A percentile compares a stretch with the other conserved stretches of the same genome.
Conservation (phyloP, 1,139 yeast species). For the Yamadazyma triangularis region DNA sequence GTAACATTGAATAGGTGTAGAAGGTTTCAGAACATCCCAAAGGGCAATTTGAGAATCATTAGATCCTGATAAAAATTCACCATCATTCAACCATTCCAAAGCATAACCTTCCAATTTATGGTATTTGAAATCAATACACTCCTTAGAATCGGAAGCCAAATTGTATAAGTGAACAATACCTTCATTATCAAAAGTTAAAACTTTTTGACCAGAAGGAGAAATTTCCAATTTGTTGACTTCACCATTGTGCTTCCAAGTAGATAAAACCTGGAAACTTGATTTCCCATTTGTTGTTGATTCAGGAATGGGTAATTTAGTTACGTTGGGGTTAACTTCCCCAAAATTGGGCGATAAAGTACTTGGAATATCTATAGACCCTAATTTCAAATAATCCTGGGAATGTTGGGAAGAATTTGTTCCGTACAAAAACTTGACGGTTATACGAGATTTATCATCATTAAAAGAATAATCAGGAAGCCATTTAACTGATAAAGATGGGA, state of each 20-base stretch:
- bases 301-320: conserved; percentile 21
- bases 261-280: conserved; percentile 26
- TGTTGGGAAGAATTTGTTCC: conserved; percentile 46
- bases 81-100: conserved; percentile 55
- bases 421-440: conserved; percentile 39
- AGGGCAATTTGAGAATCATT: conserved; percentile 63
- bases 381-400: conserved; percentile 39
- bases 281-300: conserved; percentile 14
- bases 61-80: conserved; percentile 58
- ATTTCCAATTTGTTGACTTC: conserved; percentile 48
- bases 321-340: conserved; percentile 13
- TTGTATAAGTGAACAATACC: conserved; percentile 47
- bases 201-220: conserved; percentile 29
- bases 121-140: conserved; percentile 41
- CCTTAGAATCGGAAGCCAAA: conserved; percentile 16
- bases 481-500: conserved; percentile 53
- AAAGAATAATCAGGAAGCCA: conserved; percentile 41
- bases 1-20: conserved; percentile 41
- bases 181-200: conserved; percentile 47
- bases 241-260: conserved; percentile 51
- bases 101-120: conserved; percentile 70
- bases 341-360: conserved; percentile 42
- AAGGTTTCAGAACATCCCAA: conserved; percentile 54
- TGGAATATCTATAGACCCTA: conserved; percentile 48
- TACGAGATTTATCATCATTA: conserved; percentile 28